Base-by-base conservation (phyloP, 352 stramenopile species). In the Phytophthora podocarpi region DNA sequence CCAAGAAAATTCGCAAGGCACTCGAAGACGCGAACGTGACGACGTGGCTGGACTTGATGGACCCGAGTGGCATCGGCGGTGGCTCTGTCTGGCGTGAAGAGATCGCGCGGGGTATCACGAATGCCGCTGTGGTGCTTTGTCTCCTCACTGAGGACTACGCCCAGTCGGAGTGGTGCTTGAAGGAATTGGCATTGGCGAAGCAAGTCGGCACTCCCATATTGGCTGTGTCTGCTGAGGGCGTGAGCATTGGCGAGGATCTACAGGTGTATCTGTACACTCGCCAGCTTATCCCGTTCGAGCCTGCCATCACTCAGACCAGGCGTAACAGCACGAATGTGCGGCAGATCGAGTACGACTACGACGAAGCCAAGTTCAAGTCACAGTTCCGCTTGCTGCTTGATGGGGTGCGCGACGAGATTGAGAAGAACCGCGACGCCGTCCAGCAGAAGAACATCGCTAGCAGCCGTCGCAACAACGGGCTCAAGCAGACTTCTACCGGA, bases 31-130 rank as follows among this genome's bases (percentile, higher is more conserved):
- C 82, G 0, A 90, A 92, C 34, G 74, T 95, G 12, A 95, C 86
- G n/a, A 93, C 84, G 18, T 95, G 86, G 86, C 59, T 95, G 20
- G 86, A 95, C 46, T 69, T 93, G 34, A 94, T 95, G 86, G 86
- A 95, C 43, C 84, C 84, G 7, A 93, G 82, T 45, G 86, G 86
- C 6, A 95, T 95, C 26, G 86, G 86, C 11, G 86, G 86, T n/a
- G 86, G 86, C 4, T 55, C 83, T 0, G 83, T 95, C 0, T 95
- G 86, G 86, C 77, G 86, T 12, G 86, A 93, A 36, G 84, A 95
- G 49, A 95, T 95, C 40, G 84, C 82, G 3, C 63, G 84, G 1
- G 84, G 86, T 0, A 92, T 95, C 54, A 90, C 80, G 16, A 87
- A 92, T 46, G 86, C 86, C 11, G 75, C 78, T 8, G 65, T 90